These are phyloP conservation scores for Fusarium floridanum DNA, from an alignment of 2,329 filamentous ascomycete species.

Conservation along the genomic window DNA sequence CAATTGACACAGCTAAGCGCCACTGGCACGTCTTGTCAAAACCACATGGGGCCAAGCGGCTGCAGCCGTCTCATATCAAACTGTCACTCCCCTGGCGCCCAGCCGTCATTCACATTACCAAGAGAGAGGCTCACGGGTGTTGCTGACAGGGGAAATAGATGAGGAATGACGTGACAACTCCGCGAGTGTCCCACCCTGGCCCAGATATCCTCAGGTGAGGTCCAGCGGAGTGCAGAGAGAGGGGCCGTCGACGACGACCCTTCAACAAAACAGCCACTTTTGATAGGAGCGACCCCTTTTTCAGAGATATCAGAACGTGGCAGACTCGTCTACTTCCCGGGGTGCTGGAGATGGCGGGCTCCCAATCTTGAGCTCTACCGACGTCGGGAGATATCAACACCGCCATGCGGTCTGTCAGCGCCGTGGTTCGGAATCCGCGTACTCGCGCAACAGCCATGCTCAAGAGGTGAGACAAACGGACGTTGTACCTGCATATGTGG, in stretches of 20 bases:
- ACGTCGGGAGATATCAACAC: not conserved
- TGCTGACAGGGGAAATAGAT: slow-evolving; percentile 25
- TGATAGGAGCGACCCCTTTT: slow-evolving; percentile 23
- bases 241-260: slow-evolving; percentile 17
- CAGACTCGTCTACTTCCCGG: not conserved
- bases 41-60: slow-evolving; percentile 2
- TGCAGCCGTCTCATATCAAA: slow-evolving; percentile 8
- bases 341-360: not conserved
- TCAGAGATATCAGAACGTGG: not conserved
- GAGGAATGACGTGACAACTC: slow-evolving; percentile 35
- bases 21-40: slow-evolving; percentile 17
- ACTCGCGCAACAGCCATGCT: slow-evolving; percentile 14
- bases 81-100: not conserved
- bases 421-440: not conserved
- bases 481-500: slow-evolving; percentile 41
- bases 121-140: slow-evolving; percentile 12
- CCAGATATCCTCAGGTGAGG: slow-evolving; percentile 33
- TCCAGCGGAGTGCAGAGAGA: slow-evolving; percentile 25
- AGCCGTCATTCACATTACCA: slow-evolving; percentile 7
- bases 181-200: slow-evolving; percentile 23
- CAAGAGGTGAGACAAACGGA: slow-evolving; percentile 14
- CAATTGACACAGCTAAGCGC: slow-evolving; percentile 22
- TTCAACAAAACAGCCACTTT: slow-evolving; percentile 14
- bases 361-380: not conserved
- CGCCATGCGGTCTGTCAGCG: not conserved